These are phyloP conservation scores for Chlorella vulgaris DNA, from an alignment of 139 green algal genomes.

Conservation along the genomic window DNA sequence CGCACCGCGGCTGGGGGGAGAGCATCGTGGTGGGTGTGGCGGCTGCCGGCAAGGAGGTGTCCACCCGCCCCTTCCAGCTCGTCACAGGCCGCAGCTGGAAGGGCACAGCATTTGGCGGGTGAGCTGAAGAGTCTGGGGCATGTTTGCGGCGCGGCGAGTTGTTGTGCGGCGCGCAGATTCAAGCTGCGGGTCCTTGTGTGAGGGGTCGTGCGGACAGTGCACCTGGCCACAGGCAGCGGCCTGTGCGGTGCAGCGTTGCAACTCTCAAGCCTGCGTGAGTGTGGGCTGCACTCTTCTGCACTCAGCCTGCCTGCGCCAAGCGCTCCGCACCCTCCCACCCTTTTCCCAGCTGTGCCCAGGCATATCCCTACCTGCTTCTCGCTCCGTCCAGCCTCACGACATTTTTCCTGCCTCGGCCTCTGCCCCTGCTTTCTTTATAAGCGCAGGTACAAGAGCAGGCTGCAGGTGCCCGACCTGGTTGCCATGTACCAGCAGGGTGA, in stretches of 20 bases:
- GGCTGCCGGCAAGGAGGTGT: slow-evolving; percentile 55
- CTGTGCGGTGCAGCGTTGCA: no score
- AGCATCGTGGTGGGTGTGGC: slow-evolving; percentile 74
- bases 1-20: slow-evolving; percentile 88
- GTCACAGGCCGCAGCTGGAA: slow-evolving; percentile 91
- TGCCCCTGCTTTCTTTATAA: neutral
- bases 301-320: no score
- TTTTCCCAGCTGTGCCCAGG: no score
- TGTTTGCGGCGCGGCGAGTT: neutral
- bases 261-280: no score
- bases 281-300: no score
- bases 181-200: no score
- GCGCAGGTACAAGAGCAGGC: slow-evolving; percentile 38
- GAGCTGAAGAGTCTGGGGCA: neutral
- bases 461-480: slow-evolving; percentile 89
- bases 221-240: no score
- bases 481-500: slow-evolving; percentile 82
- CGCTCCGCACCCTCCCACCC: no score
- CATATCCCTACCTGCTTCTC: no score
- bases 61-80: slow-evolving; percentile 93
- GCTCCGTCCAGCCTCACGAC: no score
- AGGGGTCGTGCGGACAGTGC: no score
- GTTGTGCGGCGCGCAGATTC: neutral
- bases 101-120: slow-evolving; percentile 96
- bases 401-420: no score